Evolutionary conservation across 176 grass and related monocot species (phyloP), one percentile per base, ranked within the genome.

Genomic region (Rhipidocladum racemiflorum): DNA sequence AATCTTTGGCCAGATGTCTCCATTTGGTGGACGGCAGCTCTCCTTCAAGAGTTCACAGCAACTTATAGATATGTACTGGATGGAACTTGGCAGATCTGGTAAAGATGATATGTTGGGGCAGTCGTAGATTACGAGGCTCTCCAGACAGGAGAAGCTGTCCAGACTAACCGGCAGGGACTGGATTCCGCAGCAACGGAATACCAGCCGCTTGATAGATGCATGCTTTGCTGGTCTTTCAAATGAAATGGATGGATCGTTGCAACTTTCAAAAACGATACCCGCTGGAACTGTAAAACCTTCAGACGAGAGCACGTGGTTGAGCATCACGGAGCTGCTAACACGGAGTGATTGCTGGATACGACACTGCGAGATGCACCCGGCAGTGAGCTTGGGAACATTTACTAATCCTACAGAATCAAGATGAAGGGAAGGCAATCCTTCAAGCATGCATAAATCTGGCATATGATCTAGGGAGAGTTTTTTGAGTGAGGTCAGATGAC

Each of bases 121-220:
- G 35, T 0, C 3, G 4, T 0, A 6, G 35, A 36, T 36, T 36
- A 0, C 0, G 3, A 36, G 35, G 35, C 5, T 36, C 35, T 36
- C 35, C 35, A 36, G 35, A 36, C 35, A 4, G 35, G 35, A 36
- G 35, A 36, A 36, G 35, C 35, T 36, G 4, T 36, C 3, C 35
- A 36, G 6, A 36, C 35, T 36, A 6, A 36, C 3, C 6, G 35
- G 35, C 0, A 75, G 69, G 27, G 49, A 81, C 0, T 32, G 35
- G 13, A 67, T 81, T 10, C 15, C 1, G 0, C 38, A 86, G 0
- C 0, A 0, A 0, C 0, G 3, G 12, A 62, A 30, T 1, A 0
- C 0, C 8, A 84, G 25, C 0, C 1, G 0, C 45, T 73, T 18
- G 0, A 73, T 18, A 9, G 45, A 55, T 5, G 76, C 21, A 4